phyloP scores from a whole-genome alignment of 2,329 filamentous ascomycete species.

The Colletotrichum godetiae region DNA sequence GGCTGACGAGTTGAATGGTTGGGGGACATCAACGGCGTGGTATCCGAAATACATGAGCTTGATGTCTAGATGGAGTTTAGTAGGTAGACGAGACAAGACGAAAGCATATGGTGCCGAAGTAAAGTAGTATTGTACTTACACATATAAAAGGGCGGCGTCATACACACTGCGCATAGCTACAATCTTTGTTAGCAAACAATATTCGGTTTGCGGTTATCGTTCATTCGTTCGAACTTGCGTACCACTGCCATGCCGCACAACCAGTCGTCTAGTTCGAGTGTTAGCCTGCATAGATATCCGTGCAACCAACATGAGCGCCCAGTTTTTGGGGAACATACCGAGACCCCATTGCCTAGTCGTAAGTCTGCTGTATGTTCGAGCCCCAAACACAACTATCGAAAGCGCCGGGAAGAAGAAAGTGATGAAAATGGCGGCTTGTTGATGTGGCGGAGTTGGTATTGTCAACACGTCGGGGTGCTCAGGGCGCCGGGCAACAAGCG shows the following conservation, averaged over 20 bases:
- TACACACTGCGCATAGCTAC: constrained; percentile 35
- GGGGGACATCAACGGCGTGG: constrained; percentile 26
- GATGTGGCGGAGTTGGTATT: constrained; percentile 47
- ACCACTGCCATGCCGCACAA: constrained; percentile 42
- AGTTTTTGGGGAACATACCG: constrained; percentile 36
- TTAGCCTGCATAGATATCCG: not conserved
- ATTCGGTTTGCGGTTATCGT: not conserved
- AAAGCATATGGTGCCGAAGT: not conserved
- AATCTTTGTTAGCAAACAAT: not conserved
- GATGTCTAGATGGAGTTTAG: constrained; percentile 33
- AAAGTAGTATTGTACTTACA: constrained; percentile 36
- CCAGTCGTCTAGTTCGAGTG: constrained; percentile 39
- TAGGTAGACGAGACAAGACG: not conserved
- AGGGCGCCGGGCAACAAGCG: constrained; percentile 18
- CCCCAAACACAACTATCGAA: constrained; percentile 41
- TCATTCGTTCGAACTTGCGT: not conserved
- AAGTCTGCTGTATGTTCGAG: constrained; percentile 41
- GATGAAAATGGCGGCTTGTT: constrained; percentile 43
- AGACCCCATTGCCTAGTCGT: constrained; percentile 41
- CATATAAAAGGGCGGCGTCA: constrained; percentile 41
- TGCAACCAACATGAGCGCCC: not conserved
- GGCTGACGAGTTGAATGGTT: constrained; percentile 32
- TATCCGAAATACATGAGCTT: constrained; percentile 47
- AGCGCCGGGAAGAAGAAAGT: constrained; percentile 47
- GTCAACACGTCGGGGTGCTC: constrained; percentile 41